Evolutionary conservation across 495 filamentous ascomycete genomes (phyloP).

Genomic region (Halenospora varia): DNA sequence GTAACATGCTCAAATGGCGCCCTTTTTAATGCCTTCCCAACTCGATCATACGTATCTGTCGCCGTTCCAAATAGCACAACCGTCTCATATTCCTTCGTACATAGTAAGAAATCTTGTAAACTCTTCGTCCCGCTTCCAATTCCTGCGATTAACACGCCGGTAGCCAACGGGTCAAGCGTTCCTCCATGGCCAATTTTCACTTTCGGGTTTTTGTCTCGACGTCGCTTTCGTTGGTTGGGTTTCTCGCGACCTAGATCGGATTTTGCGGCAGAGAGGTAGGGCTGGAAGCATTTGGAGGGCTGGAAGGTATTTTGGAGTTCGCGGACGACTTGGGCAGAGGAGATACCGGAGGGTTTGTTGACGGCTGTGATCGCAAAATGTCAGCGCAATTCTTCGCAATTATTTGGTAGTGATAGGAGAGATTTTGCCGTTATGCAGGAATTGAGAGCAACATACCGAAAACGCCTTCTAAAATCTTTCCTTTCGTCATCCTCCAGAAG

Average conservation of each 20-base stretch:
- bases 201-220: constrained; percentile 50
- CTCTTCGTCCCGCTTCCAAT: constrained; percentile 85
- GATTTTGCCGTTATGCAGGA: neutral
- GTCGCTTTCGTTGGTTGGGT: constrained; percentile 48
- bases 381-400: constrained; percentile 3
- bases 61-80: constrained; percentile 86
- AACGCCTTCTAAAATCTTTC: constrained; percentile 67
- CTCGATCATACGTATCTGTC: constrained; percentile 86
- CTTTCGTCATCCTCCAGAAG: constrained; percentile 44
- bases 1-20: constrained; percentile 76
- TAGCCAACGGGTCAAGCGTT: constrained; percentile 91
- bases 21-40: constrained; percentile 74
- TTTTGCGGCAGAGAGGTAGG: constrained; percentile 62
- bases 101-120: constrained; percentile 70
- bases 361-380: constrained; percentile 54
- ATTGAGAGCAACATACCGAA: constrained; percentile 49
- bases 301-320: constrained; percentile 78
- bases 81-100: constrained; percentile 90
- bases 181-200: constrained; percentile 97
- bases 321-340: constrained; percentile 84
- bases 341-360: constrained; percentile 83
- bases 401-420: constrained; percentile 1
- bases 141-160: constrained; percentile 84
- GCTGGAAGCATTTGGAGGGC: constrained; percentile 69
- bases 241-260: constrained; percentile 45